A percentile compares a stretch with the other conserved stretches of the same genome.
These are phyloP conservation scores for Syncephalastrum racemosum DNA, from an alignment of 371 early-diverging fungal species.

Conservation along the genomic window DNA sequence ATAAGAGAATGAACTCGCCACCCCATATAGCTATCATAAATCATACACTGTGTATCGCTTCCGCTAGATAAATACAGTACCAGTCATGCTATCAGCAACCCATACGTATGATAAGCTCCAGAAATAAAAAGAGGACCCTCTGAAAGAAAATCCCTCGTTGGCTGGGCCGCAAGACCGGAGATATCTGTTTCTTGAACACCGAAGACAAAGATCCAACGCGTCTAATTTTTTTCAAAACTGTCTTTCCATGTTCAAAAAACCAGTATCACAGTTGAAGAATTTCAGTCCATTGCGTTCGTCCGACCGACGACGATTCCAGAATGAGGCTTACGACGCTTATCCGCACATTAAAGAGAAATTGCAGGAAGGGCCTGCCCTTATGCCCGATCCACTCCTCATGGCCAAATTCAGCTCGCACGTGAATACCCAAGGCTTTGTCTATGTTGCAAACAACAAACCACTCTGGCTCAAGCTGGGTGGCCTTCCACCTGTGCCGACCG, in stretches of 20 bases:
- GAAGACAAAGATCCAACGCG: neutral
- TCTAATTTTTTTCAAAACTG: slow-evolving; percentile 1
- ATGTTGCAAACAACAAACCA: slow-evolving; percentile 54
- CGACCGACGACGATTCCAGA: slow-evolving; percentile 58
- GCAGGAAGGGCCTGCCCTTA: slow-evolving; percentile 39
- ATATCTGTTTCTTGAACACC: too few relatives aligned
- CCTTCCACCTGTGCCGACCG: slow-evolving; percentile 40
- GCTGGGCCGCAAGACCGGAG: neutral
- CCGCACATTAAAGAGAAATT: slow-evolving; percentile 39
- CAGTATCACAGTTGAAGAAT: slow-evolving; percentile 52
- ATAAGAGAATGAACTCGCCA: too few relatives aligned
- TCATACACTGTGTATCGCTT: too few relatives aligned
- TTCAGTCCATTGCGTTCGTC: slow-evolving; percentile 62
- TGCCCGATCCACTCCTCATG: slow-evolving; percentile 57
- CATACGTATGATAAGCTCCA: neutral
- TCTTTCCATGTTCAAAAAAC: slow-evolving; percentile 60
- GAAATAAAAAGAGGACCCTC: neutral
- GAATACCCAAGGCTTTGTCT: slow-evolving; percentile 60
- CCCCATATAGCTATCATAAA: too few relatives aligned
- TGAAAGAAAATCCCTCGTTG: neutral
- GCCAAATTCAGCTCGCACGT: slow-evolving; percentile 65
- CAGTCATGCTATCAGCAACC: too few relatives aligned
- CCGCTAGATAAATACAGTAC: too few relatives aligned
- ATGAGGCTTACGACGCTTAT: slow-evolving; percentile 54
- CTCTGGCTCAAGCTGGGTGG: slow-evolving; percentile 59